Percentiles rank a stretch among this genome's conserved stretches.
Conservation (phyloP, 2,329 filamentous ascomycete genomes). For the Curvularia eragrostidis region DNA sequence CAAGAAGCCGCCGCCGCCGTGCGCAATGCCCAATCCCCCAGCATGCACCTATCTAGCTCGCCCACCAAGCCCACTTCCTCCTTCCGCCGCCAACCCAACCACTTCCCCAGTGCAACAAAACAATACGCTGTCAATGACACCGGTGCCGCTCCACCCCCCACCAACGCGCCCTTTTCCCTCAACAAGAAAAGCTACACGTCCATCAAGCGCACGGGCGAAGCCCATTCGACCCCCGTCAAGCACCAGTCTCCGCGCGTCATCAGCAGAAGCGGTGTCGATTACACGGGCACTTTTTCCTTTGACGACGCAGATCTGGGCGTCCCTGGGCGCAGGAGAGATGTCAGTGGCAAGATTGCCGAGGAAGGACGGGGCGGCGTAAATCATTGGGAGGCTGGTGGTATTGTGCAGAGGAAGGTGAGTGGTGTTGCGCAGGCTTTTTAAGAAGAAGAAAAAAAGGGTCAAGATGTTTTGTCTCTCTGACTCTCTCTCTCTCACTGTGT, state of each 20-base stretch:
- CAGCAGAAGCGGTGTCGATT: slow-evolving; percentile 56
- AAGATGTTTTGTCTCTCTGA: too few relatives aligned
- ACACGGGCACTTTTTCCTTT: slow-evolving; percentile 47
- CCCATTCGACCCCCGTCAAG: slow-evolving; percentile 37
- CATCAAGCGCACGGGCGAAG: slow-evolving; percentile 43
- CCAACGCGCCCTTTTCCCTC: slow-evolving; percentile 32
- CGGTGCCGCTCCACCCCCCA: slow-evolving; percentile 3
- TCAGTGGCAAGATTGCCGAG: slow-evolving; percentile 76
- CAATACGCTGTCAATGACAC: slow-evolving; percentile 33
- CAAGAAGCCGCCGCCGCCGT: slow-evolving; percentile 52
- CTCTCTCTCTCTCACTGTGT: too few relatives aligned
- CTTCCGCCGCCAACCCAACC: slow-evolving; percentile 25
- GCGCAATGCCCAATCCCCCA: slow-evolving; percentile 33
- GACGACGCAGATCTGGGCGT: slow-evolving; percentile 40
- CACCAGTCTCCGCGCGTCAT: slow-evolving; percentile 53
- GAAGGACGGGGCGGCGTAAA: slow-evolving; percentile 64
- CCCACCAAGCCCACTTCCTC: slow-evolving; percentile 29
- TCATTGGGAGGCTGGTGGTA: slow-evolving; percentile 41
- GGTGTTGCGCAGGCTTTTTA: slow-evolving; percentile 36
- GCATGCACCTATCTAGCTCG: too few relatives aligned
- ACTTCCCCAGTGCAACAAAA: slow-evolving; percentile 37
- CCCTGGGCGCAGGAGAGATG: slow-evolving; percentile 55
- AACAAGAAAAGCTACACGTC: slow-evolving; percentile 45
- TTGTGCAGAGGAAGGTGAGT: slow-evolving; percentile 52
- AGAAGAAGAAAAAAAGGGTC: too few relatives aligned